Evolutionary conservation across 2,329 filamentous ascomycete genomes (phyloP).

Genomic region (Penicillium sp.): DNA sequence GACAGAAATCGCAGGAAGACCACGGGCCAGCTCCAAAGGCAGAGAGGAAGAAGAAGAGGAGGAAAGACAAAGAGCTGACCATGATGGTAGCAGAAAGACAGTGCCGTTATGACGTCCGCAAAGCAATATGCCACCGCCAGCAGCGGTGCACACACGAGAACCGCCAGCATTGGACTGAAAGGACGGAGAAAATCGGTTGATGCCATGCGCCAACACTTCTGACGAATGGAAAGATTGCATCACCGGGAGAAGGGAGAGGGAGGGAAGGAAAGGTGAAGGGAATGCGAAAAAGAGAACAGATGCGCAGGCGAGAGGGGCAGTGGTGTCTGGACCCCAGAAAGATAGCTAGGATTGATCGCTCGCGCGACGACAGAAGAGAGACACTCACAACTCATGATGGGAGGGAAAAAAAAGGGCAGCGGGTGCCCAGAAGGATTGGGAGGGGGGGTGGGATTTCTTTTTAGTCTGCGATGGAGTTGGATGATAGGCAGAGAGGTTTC

Average conservation of each 20-base stretch:
- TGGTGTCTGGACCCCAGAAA: no score
- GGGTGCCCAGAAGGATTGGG: constrained; percentile 7
- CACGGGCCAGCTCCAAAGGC: not conserved
- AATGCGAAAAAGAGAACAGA: no score
- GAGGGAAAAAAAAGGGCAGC: constrained; percentile 11
- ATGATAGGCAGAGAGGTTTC: constrained; percentile 8
- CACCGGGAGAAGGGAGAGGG: no score
- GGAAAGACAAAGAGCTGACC: constrained; percentile 10
- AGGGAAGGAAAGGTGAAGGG: not conserved
- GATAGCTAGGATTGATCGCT: no score
- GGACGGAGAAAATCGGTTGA: no score
- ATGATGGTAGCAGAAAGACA: constrained; percentile 6
- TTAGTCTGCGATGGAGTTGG: constrained; percentile 9
- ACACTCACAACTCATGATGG: constrained; percentile 25
- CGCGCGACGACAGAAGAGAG: constrained; percentile 4
- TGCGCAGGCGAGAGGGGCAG: no score
- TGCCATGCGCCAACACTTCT: no score
- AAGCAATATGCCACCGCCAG: constrained; percentile 5
- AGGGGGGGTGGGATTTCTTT: no score
- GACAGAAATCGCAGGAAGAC: constrained; percentile 1
- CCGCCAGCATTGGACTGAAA: constrained; percentile 1
- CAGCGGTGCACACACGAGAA: constrained; percentile 4
- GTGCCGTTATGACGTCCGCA: constrained; percentile 7
- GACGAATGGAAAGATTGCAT: no score
- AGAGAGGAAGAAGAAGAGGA: not conserved